These are phyloP conservation scores for Zychaea mexicana DNA, from an alignment of 371 early-diverging fungal species.

Conservation along the genomic window DNA sequence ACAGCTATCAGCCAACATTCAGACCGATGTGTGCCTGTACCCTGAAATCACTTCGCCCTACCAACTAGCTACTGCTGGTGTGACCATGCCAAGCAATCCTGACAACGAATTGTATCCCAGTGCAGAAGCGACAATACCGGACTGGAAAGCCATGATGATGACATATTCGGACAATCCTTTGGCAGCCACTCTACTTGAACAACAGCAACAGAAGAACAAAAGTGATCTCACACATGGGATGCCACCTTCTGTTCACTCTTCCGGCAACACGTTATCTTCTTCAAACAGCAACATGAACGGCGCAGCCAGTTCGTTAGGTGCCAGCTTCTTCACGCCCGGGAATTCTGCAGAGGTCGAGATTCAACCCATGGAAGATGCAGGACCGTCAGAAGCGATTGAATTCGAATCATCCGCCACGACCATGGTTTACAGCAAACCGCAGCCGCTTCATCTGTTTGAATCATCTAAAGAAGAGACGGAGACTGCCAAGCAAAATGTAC, in stretches of 20 bases:
- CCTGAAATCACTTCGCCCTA: constrained; percentile 14
- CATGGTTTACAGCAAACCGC: constrained; percentile 9
- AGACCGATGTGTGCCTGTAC: constrained; percentile 31
- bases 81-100: constrained; percentile 6
- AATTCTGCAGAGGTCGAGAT: background rate
- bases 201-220: too few relatives aligned
- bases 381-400: constrained; percentile 22
- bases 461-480: constrained; percentile 16
- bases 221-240: background rate
- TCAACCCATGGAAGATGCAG: constrained; percentile 4
- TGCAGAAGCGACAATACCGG: constrained; percentile 3
- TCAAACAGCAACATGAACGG: background rate
- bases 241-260: background rate
- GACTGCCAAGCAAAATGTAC: constrained; percentile 9
- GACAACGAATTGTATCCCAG: background rate
- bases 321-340: constrained; percentile 18
- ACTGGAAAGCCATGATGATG: constrained; percentile 10
- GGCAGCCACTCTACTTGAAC: background rate
- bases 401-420: constrained; percentile 6
- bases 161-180: constrained; percentile 7
- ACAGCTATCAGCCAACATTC: constrained; percentile 47
- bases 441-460: constrained; percentile 26
- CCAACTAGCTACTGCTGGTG: background rate
- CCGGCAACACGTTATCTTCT: background rate
- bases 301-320: background rate